Evolutionary conservation across 305 asterid species (phyloP), one percentile per base, ranked within the genome.

Genomic region (Rubia balearica): DNA sequence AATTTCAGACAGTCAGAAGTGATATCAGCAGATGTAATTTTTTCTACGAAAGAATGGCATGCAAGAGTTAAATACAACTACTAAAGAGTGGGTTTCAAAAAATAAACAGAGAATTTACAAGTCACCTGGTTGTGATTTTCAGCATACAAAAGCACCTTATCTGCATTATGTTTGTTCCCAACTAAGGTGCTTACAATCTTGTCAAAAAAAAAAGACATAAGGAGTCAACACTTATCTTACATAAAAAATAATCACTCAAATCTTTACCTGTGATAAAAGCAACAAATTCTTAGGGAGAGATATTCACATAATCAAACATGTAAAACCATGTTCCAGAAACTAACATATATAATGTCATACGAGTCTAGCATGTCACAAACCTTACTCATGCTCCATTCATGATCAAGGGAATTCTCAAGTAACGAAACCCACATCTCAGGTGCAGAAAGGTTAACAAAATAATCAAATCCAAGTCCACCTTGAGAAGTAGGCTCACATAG

Each of bases 381-480:
- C 98, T 93, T 85, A 83, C 84, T 88, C 97, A 93, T 90, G 87
- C 87, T 88, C 98, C 98, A 93, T 78, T 88, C 87, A 72, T 80
- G 85, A 41, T 90, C 96, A 22, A 92, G 96, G 74, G 84, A 79
- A 68, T 87, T 85, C 82, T 85, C 86, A 62, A 93, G 85, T 74
- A 83, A 85, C 38, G 92, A 83, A 73, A 85, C 79, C 97, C 96
- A 93, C 92, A 85, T 79, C 77, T 90, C 98, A 55, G 97, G 79
- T 65, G 96, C 97, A 74, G 98, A 93, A 76, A 80, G 88, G 86
- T 90, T 93, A 72, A 86, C 96, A 77, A 82, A 88, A 79, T 80
- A 93, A 85, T 90, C 97, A 83, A 89, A 93, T 77, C 98, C 98
- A 82, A 93, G 71, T 82, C 98, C 96, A 79, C 97, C 98, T 83